Evolutionary conservation across 805 yeast species (phyloP).

Genomic region (Wickerhamiella kurtzmanii): DNA sequence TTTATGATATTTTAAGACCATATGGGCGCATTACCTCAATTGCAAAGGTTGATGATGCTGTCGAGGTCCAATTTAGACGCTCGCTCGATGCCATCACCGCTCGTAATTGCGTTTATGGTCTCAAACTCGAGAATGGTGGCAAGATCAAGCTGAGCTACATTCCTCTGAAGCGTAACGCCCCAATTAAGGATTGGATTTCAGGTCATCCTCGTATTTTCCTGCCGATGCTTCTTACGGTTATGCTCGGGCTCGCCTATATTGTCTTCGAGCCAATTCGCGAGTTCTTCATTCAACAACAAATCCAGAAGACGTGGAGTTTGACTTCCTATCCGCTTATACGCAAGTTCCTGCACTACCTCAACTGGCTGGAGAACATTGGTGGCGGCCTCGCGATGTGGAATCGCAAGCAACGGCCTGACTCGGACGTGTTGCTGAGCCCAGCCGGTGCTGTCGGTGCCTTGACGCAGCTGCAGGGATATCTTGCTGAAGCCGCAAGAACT

Average conservation of each 20-base stretch:
- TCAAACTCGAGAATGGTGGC: slow-evolving; percentile 29
- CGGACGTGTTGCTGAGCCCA: slow-evolving; percentile 4
- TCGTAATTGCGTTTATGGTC: slow-evolving; percentile 71
- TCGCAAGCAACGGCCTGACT: background rate
- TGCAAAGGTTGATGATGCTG: slow-evolving; percentile 18
- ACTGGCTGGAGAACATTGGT: background rate
- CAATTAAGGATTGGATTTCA: slow-evolving; percentile 43
- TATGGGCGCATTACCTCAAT: slow-evolving; percentile 78
- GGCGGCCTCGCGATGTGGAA: background rate
- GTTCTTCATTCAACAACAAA: slow-evolving; percentile 59
- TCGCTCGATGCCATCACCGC: slow-evolving; percentile 69
- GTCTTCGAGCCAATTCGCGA: slow-evolving; percentile 90
- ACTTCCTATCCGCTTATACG: background rate
- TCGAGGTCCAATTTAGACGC: slow-evolving; percentile 38
- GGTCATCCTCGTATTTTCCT: slow-evolving; percentile 73
- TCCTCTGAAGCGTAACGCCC: slow-evolving; percentile 35
- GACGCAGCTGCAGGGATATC: slow-evolving; percentile 57
- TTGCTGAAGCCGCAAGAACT: slow-evolving; percentile 79
- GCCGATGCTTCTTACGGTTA: slow-evolving; percentile 62
- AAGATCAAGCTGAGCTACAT: slow-evolving; percentile 63
- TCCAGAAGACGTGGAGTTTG: slow-evolving; percentile 24
- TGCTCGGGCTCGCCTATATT: slow-evolving; percentile 70
- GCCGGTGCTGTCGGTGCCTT: slow-evolving; percentile 32
- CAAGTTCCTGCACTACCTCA: background rate
- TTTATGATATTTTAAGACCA: slow-evolving; percentile 70